Base-by-base conservation (phyloP, 805 yeast species). In the Candida glaebosa region DNA sequence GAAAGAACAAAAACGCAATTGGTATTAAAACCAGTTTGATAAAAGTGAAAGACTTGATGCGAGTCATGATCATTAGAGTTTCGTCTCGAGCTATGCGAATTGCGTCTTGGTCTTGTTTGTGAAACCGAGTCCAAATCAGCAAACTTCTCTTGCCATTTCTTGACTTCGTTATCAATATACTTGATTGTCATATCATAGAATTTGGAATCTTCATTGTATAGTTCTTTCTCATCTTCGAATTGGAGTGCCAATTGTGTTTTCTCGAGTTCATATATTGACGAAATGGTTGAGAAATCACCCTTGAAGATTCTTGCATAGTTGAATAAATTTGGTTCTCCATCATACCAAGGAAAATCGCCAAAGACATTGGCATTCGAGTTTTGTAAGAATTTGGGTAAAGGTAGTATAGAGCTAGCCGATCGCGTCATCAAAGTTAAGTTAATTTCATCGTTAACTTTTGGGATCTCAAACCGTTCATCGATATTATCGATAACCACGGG, bases 11-110 rank as follows among this genome's bases (percentile, higher is more conserved):
- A 88, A 2, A 82, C 77, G 2, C 82, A 62, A 12, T 55, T 47
- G 0, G 90, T 73, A 47, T 80, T 78, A 59, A 87, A 83, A 0
- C 83, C 79, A 0, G 93, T 81, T 56, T 90, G 90, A 58, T 85
- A 91, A 56, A 79, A 91, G 58, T 76, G 87, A 56, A 67, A 87
- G 5, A 82, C 76, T 45, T 65, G 63, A 2, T 38, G 5, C n/a
- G 25, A 34, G 10, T 15, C 18, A 15, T 14, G 30, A 1, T 56
- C 34, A 45, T 73, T 76, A 22, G 67, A 56, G 38, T 57, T 60
- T 42, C 52, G 52, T 39, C 44, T 37, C n/a, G 41, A 31, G 12
- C 38, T 46, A 28, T 36, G 38, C 3, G 49, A 39, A 15, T 39
- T 39, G 12, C 19, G 31, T 12, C 37, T 19, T 12, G 40, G 32